Percentiles rank a stretch among this genome's conserved stretches.
These are phyloP conservation scores for Berberis thunbergii DNA, from an alignment of 164 flowering plant species.

Conservation along the genomic window DNA sequence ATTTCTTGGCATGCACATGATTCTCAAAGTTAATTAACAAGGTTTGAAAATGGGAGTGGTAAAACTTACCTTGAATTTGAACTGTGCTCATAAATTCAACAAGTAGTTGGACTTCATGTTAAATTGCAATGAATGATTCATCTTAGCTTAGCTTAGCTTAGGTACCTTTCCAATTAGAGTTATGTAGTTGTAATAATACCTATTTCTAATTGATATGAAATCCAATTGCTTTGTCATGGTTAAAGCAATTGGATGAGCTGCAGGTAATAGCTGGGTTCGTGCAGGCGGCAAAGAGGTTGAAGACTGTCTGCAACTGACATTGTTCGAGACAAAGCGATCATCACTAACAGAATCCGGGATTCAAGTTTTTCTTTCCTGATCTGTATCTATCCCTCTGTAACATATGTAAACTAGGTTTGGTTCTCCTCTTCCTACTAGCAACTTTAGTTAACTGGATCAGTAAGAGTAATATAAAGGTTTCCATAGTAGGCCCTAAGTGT, in stretches of 20 bases:
- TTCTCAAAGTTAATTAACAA: background rate
- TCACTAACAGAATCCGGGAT: conserved; percentile 2
- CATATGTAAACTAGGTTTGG: too few species aligned
- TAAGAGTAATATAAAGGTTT: too few species aligned
- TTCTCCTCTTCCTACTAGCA: too few species aligned
- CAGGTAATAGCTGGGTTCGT: conserved; percentile 84
- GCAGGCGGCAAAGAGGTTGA: conserved; percentile 81
- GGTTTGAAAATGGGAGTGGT: too few species aligned
- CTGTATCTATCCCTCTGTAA: too few species aligned
- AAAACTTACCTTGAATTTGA: background rate
- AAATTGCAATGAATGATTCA: background rate
- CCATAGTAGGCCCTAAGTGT: too few species aligned
- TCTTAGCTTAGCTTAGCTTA: background rate
- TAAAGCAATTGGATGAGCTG: conserved; percentile 94
- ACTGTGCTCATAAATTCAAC: background rate
- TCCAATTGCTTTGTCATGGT: conserved; percentile 14
- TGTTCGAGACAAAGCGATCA: background rate
- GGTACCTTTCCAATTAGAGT: background rate
- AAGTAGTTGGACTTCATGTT: background rate
- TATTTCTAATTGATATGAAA: background rate
- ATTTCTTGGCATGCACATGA: background rate
- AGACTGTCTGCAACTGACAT: conserved; percentile 64
- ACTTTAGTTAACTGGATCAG: too few species aligned
- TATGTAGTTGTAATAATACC: background rate
- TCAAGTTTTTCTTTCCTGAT: background rate